Conservation (phyloP, 768 basidiomycete species). For the Naematelia encephala region DNA sequence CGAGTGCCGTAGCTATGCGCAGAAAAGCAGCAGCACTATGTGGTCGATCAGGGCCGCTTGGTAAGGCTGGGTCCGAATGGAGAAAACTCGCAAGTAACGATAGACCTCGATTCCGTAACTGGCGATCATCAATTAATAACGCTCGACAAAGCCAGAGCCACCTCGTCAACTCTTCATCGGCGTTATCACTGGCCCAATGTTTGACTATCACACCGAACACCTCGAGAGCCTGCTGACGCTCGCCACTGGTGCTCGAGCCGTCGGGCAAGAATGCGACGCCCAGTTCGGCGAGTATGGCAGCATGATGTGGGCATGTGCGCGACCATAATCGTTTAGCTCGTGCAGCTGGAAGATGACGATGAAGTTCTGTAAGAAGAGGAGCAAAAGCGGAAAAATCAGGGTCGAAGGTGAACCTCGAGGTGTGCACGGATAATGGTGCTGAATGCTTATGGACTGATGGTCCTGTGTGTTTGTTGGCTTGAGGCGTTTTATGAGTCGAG, state of each 20-base stretch:
- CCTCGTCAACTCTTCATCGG: conserved; percentile 37
- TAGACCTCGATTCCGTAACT: conserved; percentile 33
- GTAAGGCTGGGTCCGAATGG: conserved; percentile 26
- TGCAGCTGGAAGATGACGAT: conserved; percentile 37
- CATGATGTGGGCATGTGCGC: conserved; percentile 41
- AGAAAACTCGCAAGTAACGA: conserved; percentile 25
- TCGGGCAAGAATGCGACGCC: conserved; percentile 27
- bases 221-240: conserved; percentile 39
- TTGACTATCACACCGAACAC: conserved; percentile 38
- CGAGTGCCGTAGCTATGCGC: conserved; percentile 15
- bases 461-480: conserved; percentile 11
- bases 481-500: neutral
- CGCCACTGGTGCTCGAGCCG: conserved; percentile 21
- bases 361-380: conserved; percentile 37
- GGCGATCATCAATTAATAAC: conserved; percentile 23
- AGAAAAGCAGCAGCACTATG: conserved; percentile 20
- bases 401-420: conserved; percentile 16
- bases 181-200: conserved; percentile 34
- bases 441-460: conserved; percentile 19
- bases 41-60: conserved; percentile 18
- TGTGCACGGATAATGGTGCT: conserved; percentile 9
- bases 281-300: conserved; percentile 35
- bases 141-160: conserved; percentile 42
- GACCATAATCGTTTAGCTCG: conserved; percentile 39
- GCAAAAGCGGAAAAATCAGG: conserved; percentile 38